Percentiles rank a stretch among this genome's conserved stretches.
phyloP scores from a whole-genome alignment of 345 rosid species.

The Pistacia atlantica region DNA sequence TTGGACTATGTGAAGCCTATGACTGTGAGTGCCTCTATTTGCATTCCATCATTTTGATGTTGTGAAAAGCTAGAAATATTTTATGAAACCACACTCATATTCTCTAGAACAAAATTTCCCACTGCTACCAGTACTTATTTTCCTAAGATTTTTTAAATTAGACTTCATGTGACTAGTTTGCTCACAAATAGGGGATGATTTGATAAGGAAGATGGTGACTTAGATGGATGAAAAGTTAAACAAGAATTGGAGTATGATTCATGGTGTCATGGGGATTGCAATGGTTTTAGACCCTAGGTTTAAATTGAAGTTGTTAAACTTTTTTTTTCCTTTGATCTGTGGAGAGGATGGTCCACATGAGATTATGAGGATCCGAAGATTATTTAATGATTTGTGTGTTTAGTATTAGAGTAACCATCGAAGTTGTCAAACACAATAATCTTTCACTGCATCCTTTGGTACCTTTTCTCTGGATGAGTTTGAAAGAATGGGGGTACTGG shows the following conservation, averaged over 20 bases:
- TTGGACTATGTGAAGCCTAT: too few relatives aligned
- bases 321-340: background rate
- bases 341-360: too few relatives aligned
- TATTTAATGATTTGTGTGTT: too few relatives aligned
- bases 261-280: background rate
- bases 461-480: too few relatives aligned
- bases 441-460: too few relatives aligned
- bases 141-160: conserved; percentile 6
- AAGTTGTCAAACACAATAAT: background rate
- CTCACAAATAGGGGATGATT: background rate
- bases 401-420: background rate
- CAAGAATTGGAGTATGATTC: conserved; percentile 11
- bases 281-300: background rate
- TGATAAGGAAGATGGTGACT: background rate
- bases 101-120: conserved; percentile 7
- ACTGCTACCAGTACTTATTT: conserved; percentile 7
- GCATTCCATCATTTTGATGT: too few relatives aligned
- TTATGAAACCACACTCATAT: background rate
- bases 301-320: background rate
- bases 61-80: too few relatives aligned
- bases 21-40: too few relatives aligned
- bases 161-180: background rate
- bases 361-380: too few relatives aligned
- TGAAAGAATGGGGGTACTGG: too few relatives aligned
- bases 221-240: conserved; percentile 3